phyloP scores from a whole-genome alignment of 2,329 filamentous ascomycete species.

The Thelonectria discophora region DNA sequence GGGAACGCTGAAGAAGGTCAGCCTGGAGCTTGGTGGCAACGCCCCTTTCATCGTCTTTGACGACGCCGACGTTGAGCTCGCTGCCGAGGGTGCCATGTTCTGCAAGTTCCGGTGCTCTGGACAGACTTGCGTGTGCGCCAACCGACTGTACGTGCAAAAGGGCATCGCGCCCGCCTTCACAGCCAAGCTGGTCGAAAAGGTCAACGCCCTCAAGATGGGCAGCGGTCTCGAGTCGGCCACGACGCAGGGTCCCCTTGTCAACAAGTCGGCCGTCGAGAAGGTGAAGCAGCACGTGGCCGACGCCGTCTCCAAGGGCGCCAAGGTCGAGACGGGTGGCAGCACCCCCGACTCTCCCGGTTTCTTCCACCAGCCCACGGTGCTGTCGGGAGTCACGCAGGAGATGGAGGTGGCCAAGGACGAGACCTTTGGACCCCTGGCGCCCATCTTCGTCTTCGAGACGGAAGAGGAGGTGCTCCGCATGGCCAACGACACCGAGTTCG shows the following conservation, averaged over 20 bases:
- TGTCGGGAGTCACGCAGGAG: conserved; percentile 59
- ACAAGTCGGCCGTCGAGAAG: conserved; percentile 69
- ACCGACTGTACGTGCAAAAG: conserved; percentile 49
- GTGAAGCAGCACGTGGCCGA: conserved; percentile 70
- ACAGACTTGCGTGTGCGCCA: conserved; percentile 69
- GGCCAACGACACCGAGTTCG: conserved; percentile 53
- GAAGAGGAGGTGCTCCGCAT: conserved; percentile 51
- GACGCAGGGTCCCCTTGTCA: conserved; percentile 60
- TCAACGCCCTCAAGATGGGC: conserved; percentile 44
- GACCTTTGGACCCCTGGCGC: conserved; percentile 46
- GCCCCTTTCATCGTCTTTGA: conserved; percentile 71
- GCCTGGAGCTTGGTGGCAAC: conserved; percentile 77
- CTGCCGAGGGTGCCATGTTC: conserved; percentile 64
- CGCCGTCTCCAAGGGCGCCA: conserved; percentile 67
- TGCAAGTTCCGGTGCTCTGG: conserved; percentile 54
- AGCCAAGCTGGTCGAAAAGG: conserved; percentile 42
- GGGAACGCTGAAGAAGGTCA: conserved; percentile 70
- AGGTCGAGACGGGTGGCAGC: conserved; percentile 67
- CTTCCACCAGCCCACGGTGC: conserved; percentile 78
- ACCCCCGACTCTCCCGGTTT: conserved; percentile 67
- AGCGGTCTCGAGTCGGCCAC: conserved; percentile 37
- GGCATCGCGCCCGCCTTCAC: conserved; percentile 44
- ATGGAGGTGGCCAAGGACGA: conserved; percentile 45
- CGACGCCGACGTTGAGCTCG: conserved; percentile 70
- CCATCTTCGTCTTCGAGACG: conserved; percentile 45